Percentiles rank a stretch among this genome's conserved stretches.
These are phyloP conservation scores for Sechiopsis laciniata DNA, from an alignment of 306 rosid genomes.

Conservation along the genomic window DNA sequence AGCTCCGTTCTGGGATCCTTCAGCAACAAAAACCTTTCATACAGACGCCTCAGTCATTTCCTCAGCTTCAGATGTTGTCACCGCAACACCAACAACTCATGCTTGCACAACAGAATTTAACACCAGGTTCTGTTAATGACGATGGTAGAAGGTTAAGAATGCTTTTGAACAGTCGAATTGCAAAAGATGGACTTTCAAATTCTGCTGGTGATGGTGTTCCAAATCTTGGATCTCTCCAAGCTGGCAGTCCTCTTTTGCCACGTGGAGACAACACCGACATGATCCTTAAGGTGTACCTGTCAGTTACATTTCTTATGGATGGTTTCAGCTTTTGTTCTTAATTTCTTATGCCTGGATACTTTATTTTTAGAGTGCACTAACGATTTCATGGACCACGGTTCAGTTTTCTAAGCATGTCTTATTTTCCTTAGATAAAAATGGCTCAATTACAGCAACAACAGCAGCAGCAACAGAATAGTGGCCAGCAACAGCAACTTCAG, in stretches of 20 bases:
- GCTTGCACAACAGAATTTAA: conserved; percentile 87
- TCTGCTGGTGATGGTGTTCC: conserved; percentile 73
- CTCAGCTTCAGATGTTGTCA: conserved; percentile 90
- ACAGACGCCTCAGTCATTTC: conserved; percentile 84
- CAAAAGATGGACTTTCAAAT: conserved; percentile 71
- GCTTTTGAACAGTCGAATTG: conserved; percentile 63
- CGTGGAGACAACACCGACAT: conserved; percentile 77
- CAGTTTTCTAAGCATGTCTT: conserved; percentile 26
- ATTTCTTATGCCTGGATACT: neutral
- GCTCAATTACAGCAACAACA: conserved; percentile 79
- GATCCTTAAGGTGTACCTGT: conserved; percentile 63
- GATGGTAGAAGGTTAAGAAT: conserved; percentile 78
- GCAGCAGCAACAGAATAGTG: conserved; percentile 51
- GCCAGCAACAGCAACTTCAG: conserved; percentile 69
- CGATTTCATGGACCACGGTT: neutral
- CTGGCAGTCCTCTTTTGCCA: conserved; percentile 59
- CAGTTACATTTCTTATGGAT: neutral
- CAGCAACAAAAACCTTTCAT: conserved; percentile 86
- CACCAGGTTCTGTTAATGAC: conserved; percentile 74
- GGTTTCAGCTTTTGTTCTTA: neutral
- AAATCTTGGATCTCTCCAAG: conserved; percentile 81
- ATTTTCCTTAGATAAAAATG: conserved; percentile 54
- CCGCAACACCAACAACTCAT: conserved; percentile 90
- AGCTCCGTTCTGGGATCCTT: conserved; percentile 82
- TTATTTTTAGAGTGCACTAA: neutral